A percentile compares a stretch with the other conserved stretches of the same genome.
Evolutionary conservation across 768 basidiomycete genomes (phyloP).

Genomic region (Tulasnella sp.): DNA sequence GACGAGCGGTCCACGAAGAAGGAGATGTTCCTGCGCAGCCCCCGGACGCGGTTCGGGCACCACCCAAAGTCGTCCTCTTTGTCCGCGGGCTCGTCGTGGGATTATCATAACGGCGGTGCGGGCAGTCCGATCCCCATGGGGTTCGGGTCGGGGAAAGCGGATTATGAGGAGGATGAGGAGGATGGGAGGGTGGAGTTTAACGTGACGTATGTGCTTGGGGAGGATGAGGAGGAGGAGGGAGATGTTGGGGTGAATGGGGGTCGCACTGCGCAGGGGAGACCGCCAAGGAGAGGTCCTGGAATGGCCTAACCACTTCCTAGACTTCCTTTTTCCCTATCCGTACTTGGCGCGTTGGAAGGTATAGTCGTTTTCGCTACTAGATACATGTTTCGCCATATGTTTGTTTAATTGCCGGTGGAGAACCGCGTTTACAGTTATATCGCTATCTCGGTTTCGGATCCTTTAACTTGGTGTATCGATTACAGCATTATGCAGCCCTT

Average conservation of each 20-base stretch:
- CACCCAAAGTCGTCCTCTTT: neutral
- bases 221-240: neutral
- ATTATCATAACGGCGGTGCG: neutral
- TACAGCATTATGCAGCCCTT: too few relatives aligned
- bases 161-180: too few relatives aligned
- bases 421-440: too few relatives aligned
- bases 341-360: neutral
- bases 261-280: too few relatives aligned
- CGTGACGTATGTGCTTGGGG: too few relatives aligned
- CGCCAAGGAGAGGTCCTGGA: neutral
- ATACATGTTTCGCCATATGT: neutral
- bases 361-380: neutral
- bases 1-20: too few relatives aligned
- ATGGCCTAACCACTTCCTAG: neutral
- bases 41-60: neutral
- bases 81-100: neutral
- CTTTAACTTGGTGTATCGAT: too few relatives aligned
- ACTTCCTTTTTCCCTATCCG: neutral
- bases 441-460: too few relatives aligned
- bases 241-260: neutral
- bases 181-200: too few relatives aligned
- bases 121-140: too few relatives aligned
- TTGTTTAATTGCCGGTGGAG: too few relatives aligned
- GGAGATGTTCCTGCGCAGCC: neutral
- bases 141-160: too few relatives aligned